Percentiles rank a stretch among this genome's conserved stretches.
Evolutionary conservation across 331 rosid genomes (phyloP).

Genomic region (Ulmus americana): DNA sequence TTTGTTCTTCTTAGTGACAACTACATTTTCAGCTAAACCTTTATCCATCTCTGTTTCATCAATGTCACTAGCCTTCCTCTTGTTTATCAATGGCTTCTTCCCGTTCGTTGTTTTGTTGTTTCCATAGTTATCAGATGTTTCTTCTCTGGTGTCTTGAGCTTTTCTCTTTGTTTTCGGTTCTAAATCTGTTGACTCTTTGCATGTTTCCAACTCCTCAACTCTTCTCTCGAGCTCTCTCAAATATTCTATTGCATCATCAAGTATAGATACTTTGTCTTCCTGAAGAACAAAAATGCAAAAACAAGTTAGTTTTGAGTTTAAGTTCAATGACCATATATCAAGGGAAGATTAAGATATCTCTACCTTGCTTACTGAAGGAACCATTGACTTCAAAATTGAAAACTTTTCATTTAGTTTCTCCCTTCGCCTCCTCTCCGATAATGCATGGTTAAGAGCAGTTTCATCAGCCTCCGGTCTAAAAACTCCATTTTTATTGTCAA

Average conservation of each 20-base stretch:
- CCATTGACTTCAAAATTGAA: constrained; percentile 56
- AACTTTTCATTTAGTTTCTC: constrained; percentile 70
- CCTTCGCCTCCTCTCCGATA: constrained; percentile 63
- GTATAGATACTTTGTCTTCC: constrained; percentile 83
- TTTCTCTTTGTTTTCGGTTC: constrained; percentile 41
- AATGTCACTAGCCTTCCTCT: constrained; percentile 63
- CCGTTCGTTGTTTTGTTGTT: constrained; percentile 34
- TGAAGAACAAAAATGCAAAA: constrained; percentile 25
- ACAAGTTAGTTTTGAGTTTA: constrained; percentile 8
- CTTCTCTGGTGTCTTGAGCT: constrained; percentile 49
- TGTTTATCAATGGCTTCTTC: constrained; percentile 45
- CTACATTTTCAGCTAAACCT: constrained; percentile 32
- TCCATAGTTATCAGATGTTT: constrained; percentile 56
- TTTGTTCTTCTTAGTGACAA: constrained; percentile 38
- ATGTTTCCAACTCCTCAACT: constrained; percentile 56
- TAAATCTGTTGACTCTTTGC: constrained; percentile 25
- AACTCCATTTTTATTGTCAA: constrained; percentile 46
- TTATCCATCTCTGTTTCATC: constrained; percentile 38
- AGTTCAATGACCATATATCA: constrained; percentile 5
- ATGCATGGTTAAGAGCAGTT: constrained; percentile 50
- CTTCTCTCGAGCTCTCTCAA: constrained; percentile 63
- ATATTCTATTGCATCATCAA: constrained; percentile 67
- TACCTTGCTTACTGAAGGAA: constrained; percentile 74
- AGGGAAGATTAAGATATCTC: constrained; percentile 7
- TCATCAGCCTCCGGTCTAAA: constrained; percentile 59